Conservation (phyloP, 1,284 basidiomycete genomes). For the Heterobasidion parviporum region DNA sequence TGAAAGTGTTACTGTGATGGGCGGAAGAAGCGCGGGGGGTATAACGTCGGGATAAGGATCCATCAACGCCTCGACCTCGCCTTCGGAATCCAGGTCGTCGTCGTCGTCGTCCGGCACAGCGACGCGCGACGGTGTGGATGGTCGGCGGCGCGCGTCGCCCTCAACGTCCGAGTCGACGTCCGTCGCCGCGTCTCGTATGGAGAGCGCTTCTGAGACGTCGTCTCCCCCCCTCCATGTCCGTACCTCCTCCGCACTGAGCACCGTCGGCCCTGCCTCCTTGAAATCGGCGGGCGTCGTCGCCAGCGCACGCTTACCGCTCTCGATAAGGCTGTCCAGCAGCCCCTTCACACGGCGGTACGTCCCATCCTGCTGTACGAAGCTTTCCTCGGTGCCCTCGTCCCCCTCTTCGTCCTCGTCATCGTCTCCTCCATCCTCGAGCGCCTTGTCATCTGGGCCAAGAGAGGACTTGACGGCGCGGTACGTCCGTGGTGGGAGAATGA, state of each 20-base stretch:
- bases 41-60: slow-evolving; percentile 9
- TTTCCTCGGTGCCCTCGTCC: slow-evolving; percentile 30
- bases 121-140: slow-evolving; percentile 25
- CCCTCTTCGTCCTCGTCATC: slow-evolving; percentile 27
- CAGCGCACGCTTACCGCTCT: slow-evolving; percentile 54
- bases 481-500: slow-evolving; percentile 60
- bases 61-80: slow-evolving; percentile 31
- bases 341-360: slow-evolving; percentile 49
- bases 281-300: slow-evolving; percentile 47
- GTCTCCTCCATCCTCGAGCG: slow-evolving; percentile 29
- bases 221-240: slow-evolving; percentile 41
- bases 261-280: slow-evolving; percentile 44
- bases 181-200: slow-evolving; percentile 9
- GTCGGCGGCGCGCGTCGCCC: slow-evolving; percentile 15
- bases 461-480: slow-evolving; percentile 50
- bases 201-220: not conserved
- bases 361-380: slow-evolving; percentile 34
- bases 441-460: slow-evolving; percentile 28
- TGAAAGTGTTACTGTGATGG: slow-evolving; percentile 32
- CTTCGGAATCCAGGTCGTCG: slow-evolving; percentile 19
- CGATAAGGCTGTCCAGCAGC: slow-evolving; percentile 57
- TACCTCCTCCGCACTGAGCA: slow-evolving; percentile 65
- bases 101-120: slow-evolving; percentile 20
- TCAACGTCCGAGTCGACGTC: slow-evolving; percentile 12
- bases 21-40: slow-evolving; percentile 23